Percentiles rank a stretch among this genome's conserved stretches.
These are phyloP conservation scores for Fusarium lyarnte DNA, from an alignment of 2,329 filamentous ascomycete genomes.

Conservation along the genomic window DNA sequence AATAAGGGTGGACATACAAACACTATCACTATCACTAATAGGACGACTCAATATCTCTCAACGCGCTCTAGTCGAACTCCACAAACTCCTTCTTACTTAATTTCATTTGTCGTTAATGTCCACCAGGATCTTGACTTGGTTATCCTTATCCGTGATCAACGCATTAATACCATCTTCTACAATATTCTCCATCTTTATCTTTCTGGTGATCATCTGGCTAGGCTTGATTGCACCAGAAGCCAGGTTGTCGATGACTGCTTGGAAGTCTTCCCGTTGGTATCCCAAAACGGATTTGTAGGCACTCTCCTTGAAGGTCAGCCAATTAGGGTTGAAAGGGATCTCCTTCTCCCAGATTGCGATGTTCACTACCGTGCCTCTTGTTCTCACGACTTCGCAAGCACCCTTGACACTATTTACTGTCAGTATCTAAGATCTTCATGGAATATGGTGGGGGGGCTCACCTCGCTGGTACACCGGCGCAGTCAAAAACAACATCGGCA, in stretches of 20 bases:
- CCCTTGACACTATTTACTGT: slow-evolving; percentile 30
- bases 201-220: slow-evolving; percentile 68
- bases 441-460: background rate
- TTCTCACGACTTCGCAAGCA: slow-evolving; percentile 59
- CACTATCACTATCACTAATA: background rate
- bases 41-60: background rate
- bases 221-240: slow-evolving; percentile 50
- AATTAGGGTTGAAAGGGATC: slow-evolving; percentile 42
- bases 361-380: slow-evolving; percentile 68
- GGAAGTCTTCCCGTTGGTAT: slow-evolving; percentile 56
- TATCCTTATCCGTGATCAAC: slow-evolving; percentile 67
- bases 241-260: slow-evolving; percentile 61
- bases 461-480: slow-evolving; percentile 61
- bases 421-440: background rate
- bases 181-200: slow-evolving; percentile 63
- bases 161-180: slow-evolving; percentile 67
- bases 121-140: slow-evolving; percentile 71
- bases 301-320: slow-evolving; percentile 42
- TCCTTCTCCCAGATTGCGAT: slow-evolving; percentile 70
- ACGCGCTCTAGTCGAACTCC: background rate
- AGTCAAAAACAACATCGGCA: slow-evolving; percentile 69
- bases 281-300: slow-evolving; percentile 41
- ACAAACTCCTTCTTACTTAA: background rate
- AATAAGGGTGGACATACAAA: background rate
- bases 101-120: slow-evolving; percentile 47